Evolutionary conservation across 176 grass and related monocot genomes (phyloP).

Genomic region (Neostapfia colusana): DNA sequence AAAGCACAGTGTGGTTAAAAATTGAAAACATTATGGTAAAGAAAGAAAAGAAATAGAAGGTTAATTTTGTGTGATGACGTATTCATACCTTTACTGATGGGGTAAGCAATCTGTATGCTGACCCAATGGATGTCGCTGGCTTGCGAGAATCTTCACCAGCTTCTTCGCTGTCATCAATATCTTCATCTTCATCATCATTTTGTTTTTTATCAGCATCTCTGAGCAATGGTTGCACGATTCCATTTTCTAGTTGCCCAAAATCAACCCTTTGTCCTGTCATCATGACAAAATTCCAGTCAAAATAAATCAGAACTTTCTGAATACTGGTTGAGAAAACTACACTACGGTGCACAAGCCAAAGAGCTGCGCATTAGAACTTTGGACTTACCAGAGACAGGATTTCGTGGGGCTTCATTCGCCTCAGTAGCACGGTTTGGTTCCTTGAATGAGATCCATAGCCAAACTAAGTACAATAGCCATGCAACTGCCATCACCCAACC

Average conservation of each 20-base stretch:
- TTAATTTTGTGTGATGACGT: conserved; percentile 5
- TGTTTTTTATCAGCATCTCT: conserved; percentile 50
- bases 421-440: conserved; percentile 67
- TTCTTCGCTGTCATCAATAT: conserved; percentile 73
- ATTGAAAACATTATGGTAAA: background rate
- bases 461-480: conserved; percentile 84
- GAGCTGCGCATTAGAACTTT: conserved; percentile 13
- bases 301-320: conserved; percentile 9
- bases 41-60: conserved; percentile 3
- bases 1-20: background rate
- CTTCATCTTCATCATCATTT: conserved; percentile 70
- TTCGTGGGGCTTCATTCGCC: conserved; percentile 39
- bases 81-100: conserved; percentile 80
- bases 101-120: conserved; percentile 96
- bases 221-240: conserved; percentile 74
- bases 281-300: conserved; percentile 18
- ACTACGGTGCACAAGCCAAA: background rate
- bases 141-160: conserved; percentile 61
- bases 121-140: conserved; percentile 71
- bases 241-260: conserved; percentile 63
- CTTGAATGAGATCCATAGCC: conserved; percentile 82
- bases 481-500: conserved; percentile 97
- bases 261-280: conserved; percentile 56
- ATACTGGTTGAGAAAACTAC: background rate
- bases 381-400: conserved; percentile 54